phyloP scores from a whole-genome alignment of 805 yeast species.

The Lachancea nothofagi region DNA sequence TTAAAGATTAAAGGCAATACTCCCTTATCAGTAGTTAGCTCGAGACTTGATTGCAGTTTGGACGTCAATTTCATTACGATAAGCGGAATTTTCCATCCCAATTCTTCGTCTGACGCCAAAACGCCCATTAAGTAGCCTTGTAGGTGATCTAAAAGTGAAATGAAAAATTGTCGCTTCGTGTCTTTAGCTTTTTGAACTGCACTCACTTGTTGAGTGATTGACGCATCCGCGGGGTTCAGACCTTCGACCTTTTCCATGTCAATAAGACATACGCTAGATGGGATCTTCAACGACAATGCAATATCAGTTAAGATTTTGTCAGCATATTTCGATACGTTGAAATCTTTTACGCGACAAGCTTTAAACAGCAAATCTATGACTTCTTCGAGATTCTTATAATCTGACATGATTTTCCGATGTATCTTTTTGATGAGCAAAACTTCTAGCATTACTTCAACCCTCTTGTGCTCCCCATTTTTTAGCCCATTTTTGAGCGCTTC shows the following conservation, averaged over 20 bases:
- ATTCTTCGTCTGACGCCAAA: conserved; percentile 15
- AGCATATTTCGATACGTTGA: conserved; percentile 50
- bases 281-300: conserved; percentile 41
- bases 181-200: conserved; percentile 61
- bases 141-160: conserved; percentile 38
- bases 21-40: conserved; percentile 39
- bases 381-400: conserved; percentile 45
- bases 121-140: conserved; percentile 35
- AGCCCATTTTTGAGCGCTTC: conserved; percentile 46
- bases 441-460: conserved; percentile 58
- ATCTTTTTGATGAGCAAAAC: conserved; percentile 55
- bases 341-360: conserved; percentile 53
- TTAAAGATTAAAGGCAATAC: conserved; percentile 41
- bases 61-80: conserved; percentile 47
- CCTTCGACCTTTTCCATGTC: conserved; percentile 32
- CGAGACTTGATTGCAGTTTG: conserved; percentile 49
- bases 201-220: conserved; percentile 51
- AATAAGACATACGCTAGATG: conserved; percentile 51
- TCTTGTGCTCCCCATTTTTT: conserved; percentile 43
- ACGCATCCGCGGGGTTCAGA: conserved; percentile 58
- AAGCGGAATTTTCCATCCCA: conserved; percentile 52
- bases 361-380: conserved; percentile 45
- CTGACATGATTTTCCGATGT: conserved; percentile 51
- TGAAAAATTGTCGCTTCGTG: conserved; percentile 43
- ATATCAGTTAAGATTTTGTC: conserved; percentile 44